Evolutionary conservation across 805 yeast genomes (phyloP).

Genomic region (Gaillardinia entomophila): DNA sequence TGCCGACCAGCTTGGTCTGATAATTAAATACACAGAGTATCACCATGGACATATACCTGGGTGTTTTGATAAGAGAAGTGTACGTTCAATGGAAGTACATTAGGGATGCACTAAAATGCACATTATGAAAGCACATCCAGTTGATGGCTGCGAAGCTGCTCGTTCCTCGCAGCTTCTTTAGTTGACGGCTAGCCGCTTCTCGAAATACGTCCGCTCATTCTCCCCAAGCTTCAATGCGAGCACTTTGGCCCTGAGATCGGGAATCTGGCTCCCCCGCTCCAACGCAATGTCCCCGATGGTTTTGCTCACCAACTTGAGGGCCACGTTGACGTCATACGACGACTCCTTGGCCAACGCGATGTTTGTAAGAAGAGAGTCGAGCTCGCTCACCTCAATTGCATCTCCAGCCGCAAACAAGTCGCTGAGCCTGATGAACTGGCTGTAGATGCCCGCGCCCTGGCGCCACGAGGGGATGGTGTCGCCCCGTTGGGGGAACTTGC

Average conservation of each 20-base stretch:
- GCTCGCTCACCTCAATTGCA: constrained; percentile 6
- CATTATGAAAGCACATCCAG: no score
- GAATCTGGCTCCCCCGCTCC: constrained; percentile 11
- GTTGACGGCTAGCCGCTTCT: constrained; percentile 3
- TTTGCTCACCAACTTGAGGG: constrained; percentile 49
- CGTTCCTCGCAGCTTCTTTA: neutral
- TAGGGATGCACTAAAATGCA: no score
- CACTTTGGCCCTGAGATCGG: constrained; percentile 25
- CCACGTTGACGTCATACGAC: constrained; percentile 29
- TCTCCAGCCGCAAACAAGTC: constrained; percentile 8
- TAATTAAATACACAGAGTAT: constrained; percentile 1
- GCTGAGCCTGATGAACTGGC: constrained; percentile 37
- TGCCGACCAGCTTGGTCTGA: neutral
- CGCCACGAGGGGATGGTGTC: constrained; percentile 43
- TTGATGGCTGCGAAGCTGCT: neutral
- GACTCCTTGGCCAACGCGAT: constrained; percentile 35
- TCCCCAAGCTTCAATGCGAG: constrained; percentile 39
- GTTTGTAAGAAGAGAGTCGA: constrained; percentile 40
- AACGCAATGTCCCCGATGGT: constrained; percentile 38
- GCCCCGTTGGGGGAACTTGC: constrained; percentile 38
- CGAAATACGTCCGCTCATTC: constrained; percentile 36
- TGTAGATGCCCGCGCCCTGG: constrained; percentile 54
- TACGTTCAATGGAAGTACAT: no score
- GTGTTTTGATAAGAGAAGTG: neutral
- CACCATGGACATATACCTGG: constrained; percentile 2